Evolutionary conservation across 805 yeast species (phyloP), one percentile per base, ranked within the genome.

Genomic region (Lachancea fermentati): DNA sequence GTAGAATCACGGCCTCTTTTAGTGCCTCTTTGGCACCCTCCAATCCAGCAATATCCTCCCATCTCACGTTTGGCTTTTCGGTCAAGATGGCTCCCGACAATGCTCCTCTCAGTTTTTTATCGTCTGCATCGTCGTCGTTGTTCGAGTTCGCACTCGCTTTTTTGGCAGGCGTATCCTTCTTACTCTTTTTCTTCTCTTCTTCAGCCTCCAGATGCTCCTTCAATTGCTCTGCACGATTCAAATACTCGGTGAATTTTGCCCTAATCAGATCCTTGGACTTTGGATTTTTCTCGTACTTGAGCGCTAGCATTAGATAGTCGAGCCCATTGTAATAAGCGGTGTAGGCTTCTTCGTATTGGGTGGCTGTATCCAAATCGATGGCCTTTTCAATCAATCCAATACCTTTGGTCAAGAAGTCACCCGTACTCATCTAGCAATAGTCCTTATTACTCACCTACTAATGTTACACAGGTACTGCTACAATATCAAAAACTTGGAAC

Each of bases 41-140:
- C 46, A 93, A 71, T 19, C 98, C 98, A 1, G 98, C 98, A 48
- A 93, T 83, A 58, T 93, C 98, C 50, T 77, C 81, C 98, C 98
- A 93, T 50, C 75, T 73, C 19, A 93, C 91, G 56, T 93, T 82
- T 16, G 98, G 98, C 45, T 78, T 89, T 54, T 91, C 97, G 29
- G 89, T 75, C 37, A 93, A 69, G 46, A 93, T 89, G 0, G 97
- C 95, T 2, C 95, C 89, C 0, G 95, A 82, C 39, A 93, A 69
- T 0, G 97, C 97, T 5, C 91, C 88, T 50, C 96, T 72, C 37
- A 93, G 68, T 60, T 89, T 88, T 63, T 91, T 91, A 32, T 86
- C 81, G 48, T 91, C 97, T 13, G 81, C 79, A 50, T 81, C 87
- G 45, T 76, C 84, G 36, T 79, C 87, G 40, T 75, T 81, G 47